phyloP scores from a whole-genome alignment of 148 eudicot genomes.

The Arctostaphylos glauca region DNA sequence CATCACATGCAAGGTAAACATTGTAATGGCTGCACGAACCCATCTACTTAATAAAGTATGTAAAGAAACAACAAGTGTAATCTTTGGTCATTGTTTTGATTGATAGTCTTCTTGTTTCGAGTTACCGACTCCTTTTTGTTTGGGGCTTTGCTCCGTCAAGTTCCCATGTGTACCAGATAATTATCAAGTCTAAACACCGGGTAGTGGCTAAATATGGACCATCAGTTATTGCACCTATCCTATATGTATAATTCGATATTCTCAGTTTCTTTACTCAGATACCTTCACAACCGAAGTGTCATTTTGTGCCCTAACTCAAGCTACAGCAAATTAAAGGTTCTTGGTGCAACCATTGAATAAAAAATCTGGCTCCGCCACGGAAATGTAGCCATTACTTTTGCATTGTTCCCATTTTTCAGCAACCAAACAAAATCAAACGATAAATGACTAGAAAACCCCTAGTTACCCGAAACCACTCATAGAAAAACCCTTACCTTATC shows the following conservation, averaged over 20 bases:
- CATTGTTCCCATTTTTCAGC: neutral
- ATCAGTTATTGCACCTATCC: neutral
- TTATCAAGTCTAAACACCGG: neutral
- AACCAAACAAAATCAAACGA: neutral
- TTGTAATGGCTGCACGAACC: neutral
- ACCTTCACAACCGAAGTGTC: neutral
- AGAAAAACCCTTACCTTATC: slow-evolving; percentile 43
- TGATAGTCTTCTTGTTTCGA: neutral
- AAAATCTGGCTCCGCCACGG: neutral
- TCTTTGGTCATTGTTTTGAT: neutral
- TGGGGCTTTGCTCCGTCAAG: neutral
- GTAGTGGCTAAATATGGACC: neutral
- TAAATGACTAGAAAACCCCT: neutral
- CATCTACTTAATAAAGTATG: neutral
- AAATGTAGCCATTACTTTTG: neutral
- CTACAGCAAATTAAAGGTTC: neutral
- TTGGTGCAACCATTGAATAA: neutral
- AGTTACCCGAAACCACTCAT: neutral
- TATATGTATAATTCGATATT: neutral
- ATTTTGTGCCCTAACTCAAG: neutral
- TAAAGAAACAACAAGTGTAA: neutral
- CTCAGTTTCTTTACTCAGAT: neutral
- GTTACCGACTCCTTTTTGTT: neutral
- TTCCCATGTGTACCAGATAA: neutral
- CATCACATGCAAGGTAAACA: neutral